Conservation (phyloP, 495 filamentous ascomycete genomes). For the Bathelium albidoporum region DNA sequence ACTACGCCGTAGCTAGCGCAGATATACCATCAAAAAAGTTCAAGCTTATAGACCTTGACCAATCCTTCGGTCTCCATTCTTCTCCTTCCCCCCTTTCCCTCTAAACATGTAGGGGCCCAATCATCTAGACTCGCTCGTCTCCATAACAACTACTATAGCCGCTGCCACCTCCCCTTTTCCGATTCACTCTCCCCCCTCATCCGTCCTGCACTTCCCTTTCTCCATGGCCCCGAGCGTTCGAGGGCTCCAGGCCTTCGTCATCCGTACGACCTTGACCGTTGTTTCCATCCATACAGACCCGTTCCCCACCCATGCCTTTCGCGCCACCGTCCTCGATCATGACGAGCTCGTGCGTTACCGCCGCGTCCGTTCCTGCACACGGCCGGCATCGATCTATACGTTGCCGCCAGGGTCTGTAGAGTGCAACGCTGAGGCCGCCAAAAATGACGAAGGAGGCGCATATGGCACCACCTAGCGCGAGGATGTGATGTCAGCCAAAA, state of each 20-base stretch:
- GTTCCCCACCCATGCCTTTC: neutral
- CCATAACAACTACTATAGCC: neutral
- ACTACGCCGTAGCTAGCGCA: neutral
- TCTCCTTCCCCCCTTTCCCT: neutral
- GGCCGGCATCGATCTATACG: slow-evolving; percentile 37
- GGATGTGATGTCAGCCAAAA: slow-evolving; percentile 8
- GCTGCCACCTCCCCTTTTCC: neutral
- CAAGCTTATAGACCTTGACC: neutral
- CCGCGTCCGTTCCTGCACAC: neutral
- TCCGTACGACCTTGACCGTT: neutral
- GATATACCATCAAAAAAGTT: neutral
- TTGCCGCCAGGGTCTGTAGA: slow-evolving; percentile 69
- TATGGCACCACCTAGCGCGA: slow-evolving; percentile 48
- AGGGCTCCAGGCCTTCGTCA: neutral
- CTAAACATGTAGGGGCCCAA: neutral
- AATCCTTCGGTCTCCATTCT: neutral
- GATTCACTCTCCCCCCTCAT: neutral
- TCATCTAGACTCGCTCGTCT: neutral
- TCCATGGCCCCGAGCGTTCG: neutral
- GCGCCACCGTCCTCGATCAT: neutral
- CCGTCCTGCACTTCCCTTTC: neutral
- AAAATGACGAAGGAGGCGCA: slow-evolving; percentile 73
- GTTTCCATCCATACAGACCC: neutral
- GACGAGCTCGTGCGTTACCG: neutral
- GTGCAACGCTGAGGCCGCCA: slow-evolving; percentile 56